phyloP scores from a whole-genome alignment of 2,329 filamentous ascomycete species.

The Colletotrichum orchidophilum region DNA sequence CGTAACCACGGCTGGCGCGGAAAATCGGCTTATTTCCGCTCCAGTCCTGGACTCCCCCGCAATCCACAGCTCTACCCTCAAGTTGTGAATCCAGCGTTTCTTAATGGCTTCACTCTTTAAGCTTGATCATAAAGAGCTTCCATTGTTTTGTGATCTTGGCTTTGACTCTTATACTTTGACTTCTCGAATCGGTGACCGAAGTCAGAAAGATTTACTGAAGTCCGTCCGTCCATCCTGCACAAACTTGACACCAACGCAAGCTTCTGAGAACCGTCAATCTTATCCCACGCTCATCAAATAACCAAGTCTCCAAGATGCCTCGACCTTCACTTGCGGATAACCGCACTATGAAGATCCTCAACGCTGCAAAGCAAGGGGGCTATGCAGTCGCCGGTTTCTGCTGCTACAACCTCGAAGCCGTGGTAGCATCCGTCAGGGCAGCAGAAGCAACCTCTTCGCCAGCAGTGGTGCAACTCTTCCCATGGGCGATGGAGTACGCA shows the following conservation, averaged over 20 bases:
- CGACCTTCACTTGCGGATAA: background rate
- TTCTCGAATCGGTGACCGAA: too few species aligned
- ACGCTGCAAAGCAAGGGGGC: constrained; percentile 61
- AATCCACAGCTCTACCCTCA: background rate
- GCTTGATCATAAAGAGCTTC: background rate
- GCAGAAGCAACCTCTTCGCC: background rate
- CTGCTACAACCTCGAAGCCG: constrained; percentile 37
- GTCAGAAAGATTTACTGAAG: background rate
- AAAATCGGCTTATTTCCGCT: background rate
- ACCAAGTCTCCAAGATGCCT: background rate
- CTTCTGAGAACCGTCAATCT: background rate
- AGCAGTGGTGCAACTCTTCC: background rate
- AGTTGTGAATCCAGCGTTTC: background rate
- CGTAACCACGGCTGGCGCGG: background rate
- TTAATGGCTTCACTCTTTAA: background rate
- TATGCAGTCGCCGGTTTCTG: constrained; percentile 65
- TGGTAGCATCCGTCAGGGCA: background rate
- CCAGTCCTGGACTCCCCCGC: background rate
- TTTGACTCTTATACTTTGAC: too few species aligned
- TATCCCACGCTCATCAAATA: background rate
- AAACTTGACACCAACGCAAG: background rate
- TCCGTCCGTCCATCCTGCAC: background rate
- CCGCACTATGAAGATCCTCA: constrained; percentile 51
- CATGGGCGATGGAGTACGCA: background rate
- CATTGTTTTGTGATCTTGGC: too few species aligned